phyloP scores from a whole-genome alignment of 441 rosid genomes.

The Aquilaria agallochum region DNA sequence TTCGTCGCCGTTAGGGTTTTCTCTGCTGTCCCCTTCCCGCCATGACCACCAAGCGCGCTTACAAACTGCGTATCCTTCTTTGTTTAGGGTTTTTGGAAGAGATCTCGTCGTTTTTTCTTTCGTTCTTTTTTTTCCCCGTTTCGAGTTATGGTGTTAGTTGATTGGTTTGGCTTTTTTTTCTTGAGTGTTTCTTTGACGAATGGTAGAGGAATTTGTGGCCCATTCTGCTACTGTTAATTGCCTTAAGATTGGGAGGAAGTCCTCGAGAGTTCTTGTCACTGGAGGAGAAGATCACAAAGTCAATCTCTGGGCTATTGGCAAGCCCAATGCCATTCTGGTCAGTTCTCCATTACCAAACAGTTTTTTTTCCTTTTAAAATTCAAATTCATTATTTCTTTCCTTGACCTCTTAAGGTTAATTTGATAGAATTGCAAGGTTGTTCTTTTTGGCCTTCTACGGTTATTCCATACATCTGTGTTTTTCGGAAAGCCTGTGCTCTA shows the following conservation, averaged over 20 bases:
- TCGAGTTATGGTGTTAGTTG: conserved; percentile 7
- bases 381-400: too few relatives aligned
- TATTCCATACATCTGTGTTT: too few relatives aligned
- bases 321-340: conserved; percentile 95
- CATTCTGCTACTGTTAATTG: conserved; percentile 95
- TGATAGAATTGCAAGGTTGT: too few relatives aligned
- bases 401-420: too few relatives aligned
- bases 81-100: conserved; percentile 19
- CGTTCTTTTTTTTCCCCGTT: conserved; percentile 15
- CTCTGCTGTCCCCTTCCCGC: conserved; percentile 26
- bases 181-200: conserved; percentile 42
- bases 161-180: conserved; percentile 10
- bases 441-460: too few relatives aligned
- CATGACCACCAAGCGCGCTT: conserved; percentile 99
- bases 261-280: conserved; percentile 89
- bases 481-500: too few relatives aligned
- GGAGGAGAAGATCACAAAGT: conserved; percentile 99
- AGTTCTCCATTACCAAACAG: conserved; percentile 25
- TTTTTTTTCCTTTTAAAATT: too few relatives aligned
- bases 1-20: conserved; percentile 30
- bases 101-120: conserved; percentile 20
- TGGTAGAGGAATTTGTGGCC: conserved; percentile 97
- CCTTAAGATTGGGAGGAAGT: conserved; percentile 95
- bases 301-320: conserved; percentile 99
- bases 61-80: conserved; percentile 98